A percentile compares a stretch with the other conserved stretches of the same genome.
Conservation (phyloP, 1,284 basidiomycete species). For the Exobasidium cylindrosporum region DNA sequence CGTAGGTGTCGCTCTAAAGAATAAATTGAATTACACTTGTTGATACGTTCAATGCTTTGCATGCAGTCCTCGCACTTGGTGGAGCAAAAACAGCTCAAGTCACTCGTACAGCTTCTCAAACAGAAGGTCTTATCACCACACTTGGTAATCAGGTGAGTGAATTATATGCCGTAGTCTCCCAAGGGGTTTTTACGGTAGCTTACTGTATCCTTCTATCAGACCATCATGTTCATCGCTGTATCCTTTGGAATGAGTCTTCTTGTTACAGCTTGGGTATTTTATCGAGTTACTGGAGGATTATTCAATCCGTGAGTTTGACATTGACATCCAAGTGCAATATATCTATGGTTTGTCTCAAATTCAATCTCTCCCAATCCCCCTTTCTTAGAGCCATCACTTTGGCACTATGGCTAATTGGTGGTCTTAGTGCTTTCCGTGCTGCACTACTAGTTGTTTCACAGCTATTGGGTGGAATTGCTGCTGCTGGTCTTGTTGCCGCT, state of each 20-base stretch:
- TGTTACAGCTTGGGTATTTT: conserved; percentile 66
- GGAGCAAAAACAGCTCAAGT: conserved; percentile 18
- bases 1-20: not conserved
- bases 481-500: conserved; percentile 56
- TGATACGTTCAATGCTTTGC: not conserved
- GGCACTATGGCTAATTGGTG: conserved; percentile 58
- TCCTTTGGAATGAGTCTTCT: conserved; percentile 39
- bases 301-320: conserved; percentile 57
- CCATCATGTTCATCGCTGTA: conserved; percentile 37
- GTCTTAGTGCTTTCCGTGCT: conserved; percentile 56
- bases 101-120: conserved; percentile 2
- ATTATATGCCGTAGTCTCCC: too few species aligned
- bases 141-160: conserved; percentile 9
- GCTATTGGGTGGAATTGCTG: conserved; percentile 58
- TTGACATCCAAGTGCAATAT: too few species aligned
- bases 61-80: conserved; percentile 11
- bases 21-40: not conserved
- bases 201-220: conserved; percentile 4
- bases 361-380: not conserved
- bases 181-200: not conserved
- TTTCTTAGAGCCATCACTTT: not conserved
- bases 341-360: too few species aligned
- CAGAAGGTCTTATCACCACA: not conserved
- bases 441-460: conserved; percentile 57
- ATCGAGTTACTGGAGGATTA: conserved; percentile 66